Evolutionary conservation across 345 rosid genomes (phyloP).

Genomic region (Lepidium africanum): DNA sequence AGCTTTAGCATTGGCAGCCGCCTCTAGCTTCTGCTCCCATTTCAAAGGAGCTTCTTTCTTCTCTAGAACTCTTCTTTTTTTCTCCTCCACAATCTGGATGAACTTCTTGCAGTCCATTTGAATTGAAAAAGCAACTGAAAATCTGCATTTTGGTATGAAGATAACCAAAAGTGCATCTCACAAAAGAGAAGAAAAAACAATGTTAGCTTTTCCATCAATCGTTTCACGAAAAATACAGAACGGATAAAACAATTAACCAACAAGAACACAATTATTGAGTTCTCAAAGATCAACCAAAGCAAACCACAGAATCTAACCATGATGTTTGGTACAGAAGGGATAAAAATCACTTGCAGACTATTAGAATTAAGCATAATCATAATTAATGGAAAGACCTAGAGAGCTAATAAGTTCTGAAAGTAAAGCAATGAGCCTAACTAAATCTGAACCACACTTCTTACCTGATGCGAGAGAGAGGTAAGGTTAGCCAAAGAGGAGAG

Average conservation of each 20-base stretch:
- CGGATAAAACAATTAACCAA: not conserved
- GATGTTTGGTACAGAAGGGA: not conserved
- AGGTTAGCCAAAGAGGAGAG: not conserved
- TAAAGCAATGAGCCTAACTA: not conserved
- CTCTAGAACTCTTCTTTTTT: slow-evolving; percentile 70
- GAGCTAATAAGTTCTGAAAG: not conserved
- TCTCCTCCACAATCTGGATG: slow-evolving; percentile 94
- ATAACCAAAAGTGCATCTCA: slow-evolving; percentile 89
- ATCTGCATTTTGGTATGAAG: slow-evolving; percentile 86
- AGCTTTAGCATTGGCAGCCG: slow-evolving; percentile 68
- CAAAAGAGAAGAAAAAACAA: slow-evolving; percentile 87
- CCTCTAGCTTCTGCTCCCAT: slow-evolving; percentile 98
- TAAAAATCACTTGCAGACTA: not conserved
- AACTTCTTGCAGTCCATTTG: slow-evolving; percentile 96
- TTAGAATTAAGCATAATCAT: not conserved
- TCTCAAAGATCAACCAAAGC: not conserved
- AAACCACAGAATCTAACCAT: not conserved
- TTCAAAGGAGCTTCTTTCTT: slow-evolving; percentile 79
- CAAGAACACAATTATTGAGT: not conserved
- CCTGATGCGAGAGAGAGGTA: slow-evolving; percentile 21
- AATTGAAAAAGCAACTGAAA: slow-evolving; percentile 45
- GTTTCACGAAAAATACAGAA: not conserved
- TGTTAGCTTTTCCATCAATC: slow-evolving; percentile 63
- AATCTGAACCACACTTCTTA: slow-evolving; percentile 26
- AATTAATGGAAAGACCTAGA: not conserved